Conservation (phyloP, 176 grass and related monocot genomes). For the Eleusine indica region DNA sequence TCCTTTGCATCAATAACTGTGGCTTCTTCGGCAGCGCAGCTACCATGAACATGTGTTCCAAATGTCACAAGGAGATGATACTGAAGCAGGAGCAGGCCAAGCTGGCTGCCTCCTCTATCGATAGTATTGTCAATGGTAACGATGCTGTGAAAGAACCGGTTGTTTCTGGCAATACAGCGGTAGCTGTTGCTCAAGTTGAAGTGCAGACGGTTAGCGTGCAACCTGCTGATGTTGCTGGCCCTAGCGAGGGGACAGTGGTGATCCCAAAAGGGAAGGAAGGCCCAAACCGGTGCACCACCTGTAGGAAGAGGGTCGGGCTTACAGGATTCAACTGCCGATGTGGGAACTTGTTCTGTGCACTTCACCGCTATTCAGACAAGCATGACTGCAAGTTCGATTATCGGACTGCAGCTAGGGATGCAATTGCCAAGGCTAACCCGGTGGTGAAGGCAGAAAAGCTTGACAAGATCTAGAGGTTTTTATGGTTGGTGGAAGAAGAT, state of each 20-base stretch:
- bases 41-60: conserved; percentile 98
- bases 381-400: conserved; percentile 92
- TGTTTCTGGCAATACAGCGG: conserved; percentile 17
- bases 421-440: conserved; percentile 95
- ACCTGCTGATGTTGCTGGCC: conserved; percentile 40
- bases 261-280: conserved; percentile 65
- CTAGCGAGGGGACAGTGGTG: conserved; percentile 15
- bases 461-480: conserved; percentile 76
- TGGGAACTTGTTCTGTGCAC: conserved; percentile 69
- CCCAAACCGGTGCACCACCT: conserved; percentile 69
- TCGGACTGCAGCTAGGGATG: conserved; percentile 76
- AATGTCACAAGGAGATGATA: conserved; percentile 93
- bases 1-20: conserved; percentile 97
- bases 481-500: not conserved
- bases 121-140: conserved; percentile 73
- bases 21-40: conserved; percentile 87
- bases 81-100: conserved; percentile 76
- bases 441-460: conserved; percentile 95
- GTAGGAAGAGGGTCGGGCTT: conserved; percentile 80
- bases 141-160: conserved; percentile 51
- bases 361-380: conserved; percentile 87
- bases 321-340: conserved; percentile 93
- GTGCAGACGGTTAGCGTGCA: conserved; percentile 32
- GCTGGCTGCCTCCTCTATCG: conserved; percentile 82
- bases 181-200: conserved; percentile 50